Percentiles rank a stretch among this genome's conserved stretches.
Evolutionary conservation across 1,284 basidiomycete genomes (phyloP).

Genomic region (Microbotryum violaceum): DNA sequence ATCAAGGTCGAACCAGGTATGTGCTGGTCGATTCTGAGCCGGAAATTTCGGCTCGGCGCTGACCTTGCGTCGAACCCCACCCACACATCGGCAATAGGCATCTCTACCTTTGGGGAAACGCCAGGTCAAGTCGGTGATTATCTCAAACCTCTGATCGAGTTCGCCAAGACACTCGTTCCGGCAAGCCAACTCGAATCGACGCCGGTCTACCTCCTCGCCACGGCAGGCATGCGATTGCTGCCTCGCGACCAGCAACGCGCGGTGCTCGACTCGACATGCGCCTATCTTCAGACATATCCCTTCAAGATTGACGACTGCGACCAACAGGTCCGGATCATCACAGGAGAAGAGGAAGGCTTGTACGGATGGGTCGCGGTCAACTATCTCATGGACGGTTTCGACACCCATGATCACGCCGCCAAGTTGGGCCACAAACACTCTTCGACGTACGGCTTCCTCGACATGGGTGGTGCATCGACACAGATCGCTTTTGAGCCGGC

Average conservation of each 20-base stretch:
- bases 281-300: constrained; percentile 62
- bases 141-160: constrained; percentile 70
- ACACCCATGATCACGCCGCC: constrained; percentile 44
- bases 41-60: not conserved
- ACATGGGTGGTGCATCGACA: constrained; percentile 98
- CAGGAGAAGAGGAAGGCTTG: constrained; percentile 94
- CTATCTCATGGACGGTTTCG: constrained; percentile 97
- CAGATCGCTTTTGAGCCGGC: constrained; percentile 93
- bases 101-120: constrained; percentile 71
- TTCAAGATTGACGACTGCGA: constrained; percentile 73
- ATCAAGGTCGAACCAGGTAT: constrained; percentile 86
- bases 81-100: constrained; percentile 50
- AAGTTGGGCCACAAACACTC: constrained; percentile 35
- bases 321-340: constrained; percentile 85
- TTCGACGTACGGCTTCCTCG: constrained; percentile 93
- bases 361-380: constrained; percentile 99
- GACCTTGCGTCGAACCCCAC: not conserved
- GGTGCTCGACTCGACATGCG: constrained; percentile 68
- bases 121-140: constrained; percentile 65
- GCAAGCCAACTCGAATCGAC: constrained; percentile 73
- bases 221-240: constrained; percentile 93
- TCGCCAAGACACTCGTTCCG: constrained; percentile 76
- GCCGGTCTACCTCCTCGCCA: constrained; percentile 88
- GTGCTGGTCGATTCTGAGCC: constrained; percentile 37
- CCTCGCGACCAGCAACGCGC: constrained; percentile 59